These are phyloP conservation scores for Papiliotrema laurentii DNA, from an alignment of 1,284 basidiomycete species.

Conservation along the genomic window DNA sequence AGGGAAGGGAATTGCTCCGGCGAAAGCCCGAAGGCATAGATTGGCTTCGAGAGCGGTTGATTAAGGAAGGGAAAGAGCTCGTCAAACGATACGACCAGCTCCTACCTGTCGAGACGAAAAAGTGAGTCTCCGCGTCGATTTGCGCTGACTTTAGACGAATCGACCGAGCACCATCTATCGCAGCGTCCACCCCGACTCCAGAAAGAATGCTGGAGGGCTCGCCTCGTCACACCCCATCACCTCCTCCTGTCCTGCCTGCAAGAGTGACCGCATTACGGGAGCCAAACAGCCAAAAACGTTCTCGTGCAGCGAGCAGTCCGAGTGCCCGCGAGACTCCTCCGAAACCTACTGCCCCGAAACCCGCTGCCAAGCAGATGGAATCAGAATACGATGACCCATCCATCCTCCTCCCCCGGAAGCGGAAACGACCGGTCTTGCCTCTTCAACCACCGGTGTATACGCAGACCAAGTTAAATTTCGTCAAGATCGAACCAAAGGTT, in stretches of 20 bases:
- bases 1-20: conserved; percentile 32
- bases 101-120: conserved; percentile 26
- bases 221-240: conserved; percentile 10
- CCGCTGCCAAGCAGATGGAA: neutral
- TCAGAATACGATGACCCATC: neutral
- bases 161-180: neutral
- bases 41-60: conserved; percentile 35
- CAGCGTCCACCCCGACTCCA: conserved; percentile 11
- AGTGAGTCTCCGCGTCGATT: conserved; percentile 18
- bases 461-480: no score
- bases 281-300: conserved; percentile 8
- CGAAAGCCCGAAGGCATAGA: conserved; percentile 28
- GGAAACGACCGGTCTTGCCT: neutral
- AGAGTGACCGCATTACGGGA: conserved; percentile 31
- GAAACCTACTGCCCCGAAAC: neutral
- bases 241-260: conserved; percentile 23
- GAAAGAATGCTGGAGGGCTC: conserved; percentile 4
- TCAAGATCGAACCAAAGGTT: no score
- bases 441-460: no score
- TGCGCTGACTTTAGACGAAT: neutral
- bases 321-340: neutral
- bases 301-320: neutral
- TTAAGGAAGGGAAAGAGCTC: conserved; percentile 41
- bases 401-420: neutral
- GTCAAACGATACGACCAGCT: conserved; percentile 39